Percentiles rank a stretch among this genome's conserved stretches.
Conservation (phyloP, 768 basidiomycete genomes). For the Calocybe cyanea region DNA sequence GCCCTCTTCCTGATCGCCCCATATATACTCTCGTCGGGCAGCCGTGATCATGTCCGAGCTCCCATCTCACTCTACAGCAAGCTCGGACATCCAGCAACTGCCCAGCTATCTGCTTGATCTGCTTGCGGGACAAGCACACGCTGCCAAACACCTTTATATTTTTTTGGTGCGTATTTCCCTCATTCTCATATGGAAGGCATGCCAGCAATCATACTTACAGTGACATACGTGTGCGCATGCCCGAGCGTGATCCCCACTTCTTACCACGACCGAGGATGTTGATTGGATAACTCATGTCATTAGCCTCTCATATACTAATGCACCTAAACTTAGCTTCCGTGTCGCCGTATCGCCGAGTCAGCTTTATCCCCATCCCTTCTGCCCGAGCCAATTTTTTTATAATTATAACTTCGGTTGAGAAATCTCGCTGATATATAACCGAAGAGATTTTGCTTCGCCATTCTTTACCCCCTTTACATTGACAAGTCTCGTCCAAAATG, state of each 20-base stretch:
- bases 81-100: too few species aligned
- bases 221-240: neutral
- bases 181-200: too few species aligned
- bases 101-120: too few species aligned
- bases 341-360: slow-evolving; percentile 13
- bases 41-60: too few species aligned
- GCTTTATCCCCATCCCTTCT: slow-evolving; percentile 25
- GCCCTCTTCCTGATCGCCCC: too few species aligned
- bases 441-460: slow-evolving; percentile 5
- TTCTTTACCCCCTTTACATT: neutral
- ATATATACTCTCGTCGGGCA: too few species aligned
- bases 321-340: slow-evolving; percentile 12
- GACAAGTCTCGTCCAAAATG: neutral
- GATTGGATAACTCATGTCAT: too few species aligned
- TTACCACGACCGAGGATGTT: slow-evolving; percentile 2
- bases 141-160: too few species aligned
- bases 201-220: too few species aligned
- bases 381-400: slow-evolving; percentile 26
- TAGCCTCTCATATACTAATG: neutral
- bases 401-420: neutral
- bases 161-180: too few species aligned
- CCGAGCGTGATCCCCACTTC: neutral
- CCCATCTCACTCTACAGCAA: too few species aligned
- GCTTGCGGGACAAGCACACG: too few species aligned
- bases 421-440: slow-evolving; percentile 18